A percentile compares a stretch with the other conserved stretches of the same genome.
Conservation (phyloP, 768 basidiomycete species). For the Mycena crocata region DNA sequence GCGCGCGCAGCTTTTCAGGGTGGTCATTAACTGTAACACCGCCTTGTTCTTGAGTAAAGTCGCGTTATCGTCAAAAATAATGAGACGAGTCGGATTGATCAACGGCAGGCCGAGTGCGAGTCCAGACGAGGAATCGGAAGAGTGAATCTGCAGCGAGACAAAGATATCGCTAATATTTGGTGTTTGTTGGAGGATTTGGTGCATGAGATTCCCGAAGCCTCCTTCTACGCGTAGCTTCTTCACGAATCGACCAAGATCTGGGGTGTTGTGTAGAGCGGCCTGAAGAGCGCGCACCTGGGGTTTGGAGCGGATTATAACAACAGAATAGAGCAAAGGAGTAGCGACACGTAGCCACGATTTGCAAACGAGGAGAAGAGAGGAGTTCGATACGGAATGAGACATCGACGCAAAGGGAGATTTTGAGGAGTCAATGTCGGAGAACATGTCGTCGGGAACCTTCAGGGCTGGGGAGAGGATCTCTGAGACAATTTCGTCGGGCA, state of each 20-base stretch:
- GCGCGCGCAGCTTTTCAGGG: not conserved
- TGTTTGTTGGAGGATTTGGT: not conserved
- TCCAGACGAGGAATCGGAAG: not conserved
- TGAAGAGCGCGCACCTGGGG: conserved; percentile 5
- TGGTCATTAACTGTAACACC: not conserved
- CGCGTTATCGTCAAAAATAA: not conserved
- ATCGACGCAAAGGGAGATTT: not conserved
- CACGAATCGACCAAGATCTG: conserved; percentile 5
- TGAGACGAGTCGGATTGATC: conserved; percentile 10
- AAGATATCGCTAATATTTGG: not conserved
- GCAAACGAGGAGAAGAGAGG: conserved; percentile 8
- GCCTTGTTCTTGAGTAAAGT: not conserved
- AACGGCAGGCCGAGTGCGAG: not conserved
- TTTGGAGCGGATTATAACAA: conserved; percentile 1
- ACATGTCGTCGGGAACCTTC: not conserved
- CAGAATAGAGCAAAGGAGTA: conserved; percentile 1
- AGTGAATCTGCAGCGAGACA: not conserved
- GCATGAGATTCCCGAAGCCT: not conserved
- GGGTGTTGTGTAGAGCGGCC: not conserved
- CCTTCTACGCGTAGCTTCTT: conserved; percentile 13
- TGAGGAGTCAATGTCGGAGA: not conserved
- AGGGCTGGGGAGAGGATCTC: conserved; percentile 1
- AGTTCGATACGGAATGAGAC: not conserved
- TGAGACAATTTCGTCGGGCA: conserved; percentile 12
- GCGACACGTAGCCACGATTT: conserved; percentile 15